Percentiles rank a stretch among this genome's conserved stretches.
Conservation (phyloP, 805 yeast species). For the Metschnikowia orientalis region DNA sequence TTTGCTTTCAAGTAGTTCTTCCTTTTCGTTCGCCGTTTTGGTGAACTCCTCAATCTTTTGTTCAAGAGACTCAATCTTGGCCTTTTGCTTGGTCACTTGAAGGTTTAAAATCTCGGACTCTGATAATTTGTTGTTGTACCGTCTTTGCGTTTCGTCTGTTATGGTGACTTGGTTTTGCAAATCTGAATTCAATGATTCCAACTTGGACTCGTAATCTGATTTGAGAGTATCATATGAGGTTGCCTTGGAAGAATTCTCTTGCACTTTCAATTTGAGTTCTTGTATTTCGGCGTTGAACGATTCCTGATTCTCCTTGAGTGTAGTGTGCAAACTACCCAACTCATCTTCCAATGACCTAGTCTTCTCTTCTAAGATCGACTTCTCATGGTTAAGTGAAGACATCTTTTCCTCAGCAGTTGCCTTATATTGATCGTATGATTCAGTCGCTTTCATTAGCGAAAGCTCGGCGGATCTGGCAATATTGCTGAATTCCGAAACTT, state of each 20-base stretch:
- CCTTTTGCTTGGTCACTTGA: slow-evolving; percentile 13
- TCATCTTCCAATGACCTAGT: slow-evolving; percentile 13
- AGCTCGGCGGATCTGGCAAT: slow-evolving; percentile 65
- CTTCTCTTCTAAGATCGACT: slow-evolving; percentile 19
- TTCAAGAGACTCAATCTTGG: slow-evolving; percentile 1
- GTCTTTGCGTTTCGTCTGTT: slow-evolving; percentile 47
- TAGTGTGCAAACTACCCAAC: slow-evolving; percentile 6
- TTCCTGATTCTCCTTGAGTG: slow-evolving; percentile 6
- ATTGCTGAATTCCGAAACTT: slow-evolving; percentile 55
- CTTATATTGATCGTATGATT: slow-evolving; percentile 45
- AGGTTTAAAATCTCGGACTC: slow-evolving; percentile 13
- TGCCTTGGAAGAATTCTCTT: slow-evolving; percentile 28
- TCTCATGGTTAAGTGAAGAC: slow-evolving; percentile 22
- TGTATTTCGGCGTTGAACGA: slow-evolving; percentile 10
- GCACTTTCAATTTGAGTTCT: slow-evolving; percentile 20
- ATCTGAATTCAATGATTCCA: slow-evolving; percentile 27
- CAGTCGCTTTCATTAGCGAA: slow-evolving; percentile 52
- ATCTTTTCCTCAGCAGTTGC: slow-evolving; percentile 22
- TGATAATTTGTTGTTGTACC: slow-evolving; percentile 34
- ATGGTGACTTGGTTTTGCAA: slow-evolving; percentile 41
- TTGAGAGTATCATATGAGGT: slow-evolving; percentile 31
- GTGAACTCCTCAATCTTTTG: slow-evolving; percentile 5
- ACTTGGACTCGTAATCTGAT: slow-evolving; percentile 28
- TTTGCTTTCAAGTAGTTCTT: slow-evolving; percentile 46
- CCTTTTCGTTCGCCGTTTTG: slow-evolving; percentile 4